These are phyloP conservation scores for Protostelium mycophagum DNA, from an alignment of 78 protist genomes.

Conservation along the genomic window DNA sequence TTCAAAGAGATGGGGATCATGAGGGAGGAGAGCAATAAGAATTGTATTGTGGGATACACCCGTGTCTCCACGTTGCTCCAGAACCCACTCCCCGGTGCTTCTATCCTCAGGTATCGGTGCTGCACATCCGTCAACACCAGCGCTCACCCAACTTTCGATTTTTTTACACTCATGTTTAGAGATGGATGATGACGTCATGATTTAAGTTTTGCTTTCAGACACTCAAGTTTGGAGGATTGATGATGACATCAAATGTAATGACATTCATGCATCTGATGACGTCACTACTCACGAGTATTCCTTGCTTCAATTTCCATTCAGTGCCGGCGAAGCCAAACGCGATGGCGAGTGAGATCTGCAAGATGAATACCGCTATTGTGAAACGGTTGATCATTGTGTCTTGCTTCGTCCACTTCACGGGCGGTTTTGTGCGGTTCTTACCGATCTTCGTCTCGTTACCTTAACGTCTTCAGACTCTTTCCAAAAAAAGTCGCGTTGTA, in stretches of 20 bases:
- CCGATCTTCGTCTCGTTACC: slow-evolving; percentile 83
- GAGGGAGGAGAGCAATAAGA: slow-evolving; percentile 59
- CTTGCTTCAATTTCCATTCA: neutral
- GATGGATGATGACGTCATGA: slow-evolving; percentile 3
- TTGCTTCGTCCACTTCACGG: slow-evolving; percentile 65
- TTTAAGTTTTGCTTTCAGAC: neutral
- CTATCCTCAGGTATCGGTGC: slow-evolving; percentile 9
- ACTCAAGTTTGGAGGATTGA: neutral
- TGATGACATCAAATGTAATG: neutral
- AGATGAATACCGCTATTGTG: slow-evolving; percentile 46
- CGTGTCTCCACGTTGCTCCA: neutral
- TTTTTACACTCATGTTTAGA: neutral
- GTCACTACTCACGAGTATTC: no score
- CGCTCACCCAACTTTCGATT: no score
- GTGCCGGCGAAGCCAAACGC: slow-evolving; percentile 67
- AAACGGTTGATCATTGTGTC: slow-evolving; percentile 54
- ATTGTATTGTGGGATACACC: slow-evolving; percentile 42
- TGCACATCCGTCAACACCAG: neutral
- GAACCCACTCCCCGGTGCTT: no score
- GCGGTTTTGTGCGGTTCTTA: slow-evolving; percentile 56
- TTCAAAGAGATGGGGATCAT: slow-evolving; percentile 90
- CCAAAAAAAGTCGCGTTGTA: neutral
- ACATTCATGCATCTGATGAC: no score
- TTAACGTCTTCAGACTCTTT: neutral
- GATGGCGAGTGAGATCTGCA: slow-evolving; percentile 53